phyloP scores from a whole-genome alignment of 2,329 filamentous ascomycete species.

The Stromatinia cepivora region DNA sequence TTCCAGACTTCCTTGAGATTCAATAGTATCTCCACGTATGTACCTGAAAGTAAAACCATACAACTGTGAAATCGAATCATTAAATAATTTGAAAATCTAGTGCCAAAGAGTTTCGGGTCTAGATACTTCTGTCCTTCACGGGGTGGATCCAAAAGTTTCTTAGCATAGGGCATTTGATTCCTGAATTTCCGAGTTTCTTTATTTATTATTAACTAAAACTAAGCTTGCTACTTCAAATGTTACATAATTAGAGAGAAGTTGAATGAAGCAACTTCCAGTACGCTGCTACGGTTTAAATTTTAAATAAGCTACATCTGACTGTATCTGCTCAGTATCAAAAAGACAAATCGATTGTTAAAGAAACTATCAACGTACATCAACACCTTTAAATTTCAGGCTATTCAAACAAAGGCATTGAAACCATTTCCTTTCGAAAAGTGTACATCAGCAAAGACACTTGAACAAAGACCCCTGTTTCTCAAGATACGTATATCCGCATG shows the following conservation, averaged over 20 bases:
- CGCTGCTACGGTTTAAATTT: too few species aligned
- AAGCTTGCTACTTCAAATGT: too few species aligned
- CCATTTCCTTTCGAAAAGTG: too few species aligned
- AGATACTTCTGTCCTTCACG: background rate
- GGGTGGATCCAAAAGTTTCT: background rate
- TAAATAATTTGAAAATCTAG: background rate
- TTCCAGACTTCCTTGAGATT: background rate
- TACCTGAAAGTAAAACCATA: background rate
- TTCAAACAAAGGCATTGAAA: background rate
- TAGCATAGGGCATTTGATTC: background rate
- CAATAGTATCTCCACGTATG: fast-evolving
- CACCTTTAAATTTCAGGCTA: background rate
- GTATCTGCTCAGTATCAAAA: too few species aligned
- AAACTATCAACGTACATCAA: too few species aligned
- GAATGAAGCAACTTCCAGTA: too few species aligned
- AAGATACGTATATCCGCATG: background rate
- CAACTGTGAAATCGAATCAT: background rate
- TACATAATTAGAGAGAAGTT: too few species aligned
- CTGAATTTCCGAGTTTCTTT: background rate
- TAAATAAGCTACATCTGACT: too few species aligned
- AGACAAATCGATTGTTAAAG: background rate
- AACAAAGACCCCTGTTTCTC: background rate
- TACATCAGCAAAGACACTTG: background rate
- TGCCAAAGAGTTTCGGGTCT: too few species aligned
- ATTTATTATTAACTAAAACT: background rate